A percentile compares a stretch with the other conserved stretches of the same genome.
Conservation (phyloP, 768 basidiomycete genomes). For the Boletus rex-veris region DNA sequence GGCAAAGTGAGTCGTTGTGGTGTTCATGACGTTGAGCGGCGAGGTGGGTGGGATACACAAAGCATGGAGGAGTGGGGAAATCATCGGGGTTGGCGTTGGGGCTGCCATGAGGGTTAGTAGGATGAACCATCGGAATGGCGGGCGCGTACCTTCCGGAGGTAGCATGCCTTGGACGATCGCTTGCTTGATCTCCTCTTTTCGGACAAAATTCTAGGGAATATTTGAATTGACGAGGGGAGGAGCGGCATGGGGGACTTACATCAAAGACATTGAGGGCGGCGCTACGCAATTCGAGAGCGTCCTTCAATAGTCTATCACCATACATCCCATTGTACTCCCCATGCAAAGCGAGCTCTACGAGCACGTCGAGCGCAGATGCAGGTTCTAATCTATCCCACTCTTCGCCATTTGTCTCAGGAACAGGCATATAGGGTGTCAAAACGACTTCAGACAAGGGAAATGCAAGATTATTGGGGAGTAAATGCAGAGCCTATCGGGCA, state of each 20-base stretch:
- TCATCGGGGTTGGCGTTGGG: slow-evolving; percentile 38
- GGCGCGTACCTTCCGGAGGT: slow-evolving; percentile 46
- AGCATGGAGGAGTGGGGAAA: slow-evolving; percentile 69
- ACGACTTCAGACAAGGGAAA: slow-evolving; percentile 66
- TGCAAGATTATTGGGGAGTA: slow-evolving; percentile 52
- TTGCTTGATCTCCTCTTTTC: slow-evolving; percentile 65
- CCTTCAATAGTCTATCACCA: slow-evolving; percentile 55
- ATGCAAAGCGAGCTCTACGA: slow-evolving; percentile 79
- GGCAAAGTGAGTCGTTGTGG: slow-evolving; percentile 69
- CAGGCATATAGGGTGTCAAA: slow-evolving; percentile 70
- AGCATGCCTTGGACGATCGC: slow-evolving; percentile 73
- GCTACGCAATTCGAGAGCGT: slow-evolving; percentile 69
- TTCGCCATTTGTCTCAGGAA: slow-evolving; percentile 82
- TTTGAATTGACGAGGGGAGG: background rate
- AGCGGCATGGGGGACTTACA: slow-evolving; percentile 40
- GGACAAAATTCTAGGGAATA: slow-evolving; percentile 62
- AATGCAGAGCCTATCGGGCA: slow-evolving; percentile 48
- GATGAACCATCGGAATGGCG: background rate
- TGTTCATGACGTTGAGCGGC: slow-evolving; percentile 52
- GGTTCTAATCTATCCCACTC: slow-evolving; percentile 89
- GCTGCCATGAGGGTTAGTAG: slow-evolving; percentile 10
- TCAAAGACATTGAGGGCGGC: slow-evolving; percentile 83
- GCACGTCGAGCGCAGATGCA: slow-evolving; percentile 74
- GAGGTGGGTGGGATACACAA: slow-evolving; percentile 61
- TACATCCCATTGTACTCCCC: slow-evolving; percentile 82